Base-by-base conservation (phyloP, 805 yeast genomes). In the Zygoascus bituminiphila region DNA sequence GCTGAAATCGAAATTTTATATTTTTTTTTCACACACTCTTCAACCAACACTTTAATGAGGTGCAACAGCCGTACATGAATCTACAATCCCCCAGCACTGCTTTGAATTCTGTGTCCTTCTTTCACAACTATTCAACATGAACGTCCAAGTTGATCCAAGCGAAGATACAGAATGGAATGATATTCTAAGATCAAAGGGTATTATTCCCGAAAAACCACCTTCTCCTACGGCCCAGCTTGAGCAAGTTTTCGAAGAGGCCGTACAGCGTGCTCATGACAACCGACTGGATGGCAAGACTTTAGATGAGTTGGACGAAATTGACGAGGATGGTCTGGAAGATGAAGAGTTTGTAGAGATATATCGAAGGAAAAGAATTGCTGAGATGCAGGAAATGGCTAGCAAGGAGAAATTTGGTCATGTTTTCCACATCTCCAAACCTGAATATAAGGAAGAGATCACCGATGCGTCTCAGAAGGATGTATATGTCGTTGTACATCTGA, bases 161-260 rank as follows among this genome's bases (percentile, higher is more conserved):
- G 99, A 93, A 66, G 99, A 93, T 64, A 93, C 98, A 0, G 98
- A 93, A 65, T 93, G 99, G 98, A 93, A 93, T 63, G 99, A 93
- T 65, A 88, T 93, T 55, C 73, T 93, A 41, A 73, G 99, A 55
- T 76, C 78, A 2, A 86, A 89, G 53, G 98, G 98, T 21, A 80
- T 93, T 48, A 87, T 93, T 44, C 98, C 98, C 0, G 88, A 85
- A 61, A 81, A 84, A 58, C 88, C 94, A 23, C 88, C 89, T 21
- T 86, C 94, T 19, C 95, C 96, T 8, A 80, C 95, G 0, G 86
- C 76, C 39, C 84, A 87, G 64, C 63, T 93, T 42, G 98, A 93
- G 62, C 89, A 83, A 57, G 95, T 94, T 2, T 65, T 89, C 41
- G 88, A 84, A 25, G 94, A 86, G 47, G 96, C 95, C 0, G 74